A percentile compares a stretch with the other conserved stretches of the same genome.
Evolutionary conservation across 78 protist genomes (phyloP).

Genomic region (Pigoraptor vietnamica): DNA sequence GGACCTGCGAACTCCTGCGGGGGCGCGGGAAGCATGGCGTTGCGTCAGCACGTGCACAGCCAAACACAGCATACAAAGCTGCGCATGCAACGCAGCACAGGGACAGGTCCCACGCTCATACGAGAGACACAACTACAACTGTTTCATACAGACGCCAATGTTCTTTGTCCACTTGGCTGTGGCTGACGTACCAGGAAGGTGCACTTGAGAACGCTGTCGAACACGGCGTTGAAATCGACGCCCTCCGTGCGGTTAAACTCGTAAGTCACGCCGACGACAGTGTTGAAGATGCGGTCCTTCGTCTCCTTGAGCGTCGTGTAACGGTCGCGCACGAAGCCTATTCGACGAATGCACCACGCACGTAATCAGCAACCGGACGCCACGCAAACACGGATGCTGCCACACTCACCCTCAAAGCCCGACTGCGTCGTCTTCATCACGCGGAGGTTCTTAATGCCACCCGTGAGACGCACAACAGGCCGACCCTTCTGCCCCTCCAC

Average conservation of each 20-base stretch:
- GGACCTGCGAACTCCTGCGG: neutral
- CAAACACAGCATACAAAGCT: neutral
- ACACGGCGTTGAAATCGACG: neutral
- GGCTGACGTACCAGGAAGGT: neutral
- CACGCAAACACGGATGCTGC: too few relatives aligned
- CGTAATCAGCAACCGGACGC: too few relatives aligned
- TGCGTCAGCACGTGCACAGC: neutral
- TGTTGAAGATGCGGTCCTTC: neutral
- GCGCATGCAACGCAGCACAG: neutral
- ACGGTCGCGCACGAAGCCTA: neutral
- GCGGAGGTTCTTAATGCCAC: conserved; percentile 44
- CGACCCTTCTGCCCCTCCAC: neutral
- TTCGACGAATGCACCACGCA: too few relatives aligned
- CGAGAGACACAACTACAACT: neutral
- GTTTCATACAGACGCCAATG: neutral
- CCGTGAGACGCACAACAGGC: neutral
- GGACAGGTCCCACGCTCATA: neutral
- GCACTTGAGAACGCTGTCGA: neutral
- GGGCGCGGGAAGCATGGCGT: neutral
- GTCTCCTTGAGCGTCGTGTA: neutral
- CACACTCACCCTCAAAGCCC: conserved; percentile 44
- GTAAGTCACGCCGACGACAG: neutral
- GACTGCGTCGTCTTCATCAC: conserved; percentile 59
- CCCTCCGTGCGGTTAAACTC: neutral
- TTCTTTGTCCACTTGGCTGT: neutral